phyloP scores from a whole-genome alignment of 2,329 filamentous ascomycete species.

The Achaetomium macrosporum region DNA sequence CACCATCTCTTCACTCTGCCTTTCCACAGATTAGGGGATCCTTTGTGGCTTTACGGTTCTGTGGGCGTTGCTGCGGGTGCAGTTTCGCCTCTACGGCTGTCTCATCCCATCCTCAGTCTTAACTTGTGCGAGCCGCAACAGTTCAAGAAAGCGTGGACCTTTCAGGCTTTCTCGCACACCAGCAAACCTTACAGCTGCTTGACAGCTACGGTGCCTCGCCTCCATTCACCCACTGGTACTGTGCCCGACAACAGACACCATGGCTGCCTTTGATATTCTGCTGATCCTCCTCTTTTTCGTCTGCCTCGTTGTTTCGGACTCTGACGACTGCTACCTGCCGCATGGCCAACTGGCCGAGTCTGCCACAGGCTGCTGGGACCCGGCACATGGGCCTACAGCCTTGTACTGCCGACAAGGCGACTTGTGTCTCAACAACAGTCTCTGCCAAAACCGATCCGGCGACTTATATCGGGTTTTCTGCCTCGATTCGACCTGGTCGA shows the following conservation, averaged over 20 bases:
- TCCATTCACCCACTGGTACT: neutral
- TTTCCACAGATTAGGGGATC: neutral
- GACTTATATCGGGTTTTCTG: constrained; percentile 17
- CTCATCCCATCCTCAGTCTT: neutral
- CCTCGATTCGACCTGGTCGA: neutral
- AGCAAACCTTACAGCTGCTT: neutral
- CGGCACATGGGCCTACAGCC: neutral
- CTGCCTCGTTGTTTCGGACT: neutral
- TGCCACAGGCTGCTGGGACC: constrained; percentile 1
- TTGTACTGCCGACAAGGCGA: constrained; percentile 15
- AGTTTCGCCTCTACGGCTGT: neutral
- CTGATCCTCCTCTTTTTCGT: neutral
- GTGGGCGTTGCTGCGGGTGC: neutral
- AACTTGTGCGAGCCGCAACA: neutral
- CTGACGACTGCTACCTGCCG: constrained; percentile 7
- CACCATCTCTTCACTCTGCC: no score
- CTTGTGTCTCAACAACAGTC: constrained; percentile 9
- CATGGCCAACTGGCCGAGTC: neutral
- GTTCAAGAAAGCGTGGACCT: neutral
- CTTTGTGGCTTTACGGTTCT: neutral
- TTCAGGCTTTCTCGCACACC: neutral
- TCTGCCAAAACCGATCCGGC: constrained; percentile 4
- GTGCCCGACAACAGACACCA: neutral
- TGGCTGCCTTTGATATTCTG: neutral
- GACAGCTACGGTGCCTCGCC: neutral